Base-by-base conservation (phyloP, 2,329 filamentous ascomycete genomes). In the Harringtonia lauricola region DNA sequence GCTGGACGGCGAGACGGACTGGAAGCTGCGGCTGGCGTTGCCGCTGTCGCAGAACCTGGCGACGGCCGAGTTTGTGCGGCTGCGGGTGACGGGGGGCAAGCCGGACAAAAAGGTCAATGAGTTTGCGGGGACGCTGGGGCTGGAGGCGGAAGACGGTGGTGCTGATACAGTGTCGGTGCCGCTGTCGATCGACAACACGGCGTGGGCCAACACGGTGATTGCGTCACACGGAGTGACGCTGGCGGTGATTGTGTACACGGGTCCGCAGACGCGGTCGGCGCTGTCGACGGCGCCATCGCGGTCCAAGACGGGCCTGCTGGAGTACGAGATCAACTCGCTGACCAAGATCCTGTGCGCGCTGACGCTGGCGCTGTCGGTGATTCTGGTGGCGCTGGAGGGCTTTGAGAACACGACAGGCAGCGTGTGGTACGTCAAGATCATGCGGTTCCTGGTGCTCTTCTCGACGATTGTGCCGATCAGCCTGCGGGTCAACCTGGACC, bases 381-480 rank as follows among this genome's bases (percentile, higher is more conserved):
- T 94, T 35, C 74, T 98, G 9, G 92, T 98, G 6, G 88, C 86
- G 0, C 65, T 96, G 2, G 81, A 95, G 60, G 83, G 86, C 0
- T 92, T 95, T 50, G 71, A 81, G 38, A 75, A 70, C 51, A 77
- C 76, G 2, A 70, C 79, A 43, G 76, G 73, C 18, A 75, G 77
- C 43, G 66, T 75, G 21, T 98, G 92, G 92, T 98, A 96, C 61
- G 80, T 96, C 52, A 90, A 94, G 51, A 94, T 96, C 55, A 92
- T 95, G 80, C 82, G 90, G n/a, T 98, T 96, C 59, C 67, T 98
- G 50, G 94, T 98, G 48, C 71, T 98, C 1, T 98, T 98, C 68
- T 96, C 90, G n/a, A 96, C 90, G 0, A 98, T 98, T 56, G 94
- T 98, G 22, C 92, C 92, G 1, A 95, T 98, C 62, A 94, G 88